Base-by-base conservation (phyloP, 352 stramenopile species). In the Pythium volutum region DNA sequence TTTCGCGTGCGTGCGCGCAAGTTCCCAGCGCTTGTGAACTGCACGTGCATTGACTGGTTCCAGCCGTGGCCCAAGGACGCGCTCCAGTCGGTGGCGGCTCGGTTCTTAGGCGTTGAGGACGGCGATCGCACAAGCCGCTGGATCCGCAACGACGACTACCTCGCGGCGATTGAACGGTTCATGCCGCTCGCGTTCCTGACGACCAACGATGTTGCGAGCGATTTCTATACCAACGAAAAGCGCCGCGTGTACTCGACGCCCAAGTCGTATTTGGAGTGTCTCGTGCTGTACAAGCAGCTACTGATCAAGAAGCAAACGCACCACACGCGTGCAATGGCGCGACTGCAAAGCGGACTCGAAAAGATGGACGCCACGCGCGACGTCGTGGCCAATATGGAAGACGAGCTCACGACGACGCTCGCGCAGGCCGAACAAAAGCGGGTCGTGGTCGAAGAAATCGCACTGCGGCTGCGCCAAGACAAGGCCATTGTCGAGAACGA, bases 11-110 rank as follows among this genome's bases (percentile, higher is more conserved):
- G 96, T 27, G 88, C 93, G 18, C 76, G 87, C 29, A 97, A 97
- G 59, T 98, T 98, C 61, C 95, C 95, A 14, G 93, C 93, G 2
- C 71, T 98, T 8, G 88, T 98, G 4, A 98, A 97, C 65, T 98
- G 91, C 58, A 97, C 93, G 20, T 72, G 88, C 2, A 98, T 98
- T 48, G 89, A 97, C 64, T 97, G 91, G 92, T 97, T 97, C 60
- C 89, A 96, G 51, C 87, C 95, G 49, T 97, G 88, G 89, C 95
- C 95, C 2, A 75, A 88, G 46, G 89, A 98, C 38, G 94, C 94
- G 20, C 74, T 98, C 3, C 88, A 88, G 41, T 96, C 81, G 6
- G 95, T 98, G 31, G 93, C 89, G 5, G 79, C 80, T 12, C 80
- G 81, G 9, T 97, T 97, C 49, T 55, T 98, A 14, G 68, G 77